phyloP scores from a whole-genome alignment of 75 land plant genomes.

The Isoetes taiwanensis region DNA sequence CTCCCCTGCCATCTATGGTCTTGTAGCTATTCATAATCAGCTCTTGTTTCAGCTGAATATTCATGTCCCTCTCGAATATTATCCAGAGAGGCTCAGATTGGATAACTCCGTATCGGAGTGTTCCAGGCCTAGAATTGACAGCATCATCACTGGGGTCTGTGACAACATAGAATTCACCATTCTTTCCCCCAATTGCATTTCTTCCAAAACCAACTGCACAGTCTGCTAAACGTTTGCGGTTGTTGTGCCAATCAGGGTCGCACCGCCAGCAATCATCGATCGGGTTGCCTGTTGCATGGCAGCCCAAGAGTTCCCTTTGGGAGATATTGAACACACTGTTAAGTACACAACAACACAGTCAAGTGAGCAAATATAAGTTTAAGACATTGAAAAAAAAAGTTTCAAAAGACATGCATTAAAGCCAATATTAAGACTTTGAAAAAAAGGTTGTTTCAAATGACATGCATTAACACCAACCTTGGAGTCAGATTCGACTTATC shows the following conservation, averaged over 20 bases:
- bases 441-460: too few species aligned
- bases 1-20: slow-evolving; percentile 1
- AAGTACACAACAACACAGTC: too few species aligned
- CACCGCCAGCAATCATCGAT: slow-evolving; percentile 4
- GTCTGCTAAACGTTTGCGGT: background rate
- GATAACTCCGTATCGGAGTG: slow-evolving; percentile 2
- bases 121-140: background rate
- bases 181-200: background rate
- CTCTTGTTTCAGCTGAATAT: background rate
- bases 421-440: too few species aligned
- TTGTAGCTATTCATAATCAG: slow-evolving; percentile 3
- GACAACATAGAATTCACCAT: background rate
- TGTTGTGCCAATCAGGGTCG: background rate
- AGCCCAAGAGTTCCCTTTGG: too few species aligned
- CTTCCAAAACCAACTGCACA: background rate
- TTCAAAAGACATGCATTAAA: too few species aligned
- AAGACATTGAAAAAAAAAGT: too few species aligned
- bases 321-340: too few species aligned
- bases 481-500: too few species aligned
- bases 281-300: background rate
- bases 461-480: too few species aligned
- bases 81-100: background rate
- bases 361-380: too few species aligned
- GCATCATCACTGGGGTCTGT: background rate
- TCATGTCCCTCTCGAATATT: background rate